Conservation (phyloP, 2,329 filamentous ascomycete genomes). For the Diplodia intermedia region DNA sequence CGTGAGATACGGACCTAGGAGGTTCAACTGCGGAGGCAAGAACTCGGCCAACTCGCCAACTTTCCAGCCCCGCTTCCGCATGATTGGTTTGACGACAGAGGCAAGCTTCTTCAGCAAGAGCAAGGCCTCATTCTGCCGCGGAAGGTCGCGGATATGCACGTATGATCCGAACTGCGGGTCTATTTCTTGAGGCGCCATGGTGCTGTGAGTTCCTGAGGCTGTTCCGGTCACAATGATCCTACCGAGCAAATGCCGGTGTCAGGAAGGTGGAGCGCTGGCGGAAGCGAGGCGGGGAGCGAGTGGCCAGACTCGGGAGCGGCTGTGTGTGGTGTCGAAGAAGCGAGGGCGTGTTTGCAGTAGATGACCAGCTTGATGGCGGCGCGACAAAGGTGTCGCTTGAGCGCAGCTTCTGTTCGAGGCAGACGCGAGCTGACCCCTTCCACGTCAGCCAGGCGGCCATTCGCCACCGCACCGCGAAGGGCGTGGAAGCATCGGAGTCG, state of each 20-base stretch:
- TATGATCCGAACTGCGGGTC: slow-evolving; percentile 59
- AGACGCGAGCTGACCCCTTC: slow-evolving; percentile 5
- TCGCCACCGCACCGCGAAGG: slow-evolving; percentile 21
- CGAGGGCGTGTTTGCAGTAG: not conserved
- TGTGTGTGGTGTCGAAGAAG: not conserved
- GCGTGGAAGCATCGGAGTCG: not conserved
- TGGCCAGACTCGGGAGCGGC: not conserved
- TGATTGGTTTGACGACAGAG: slow-evolving; percentile 91
- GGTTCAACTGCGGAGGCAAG: slow-evolving; percentile 74
- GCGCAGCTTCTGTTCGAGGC: not conserved
- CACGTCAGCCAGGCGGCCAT: slow-evolving; percentile 18
- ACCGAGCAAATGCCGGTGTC: slow-evolving; percentile 11
- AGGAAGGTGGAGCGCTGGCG: not conserved
- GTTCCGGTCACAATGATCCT: not conserved
- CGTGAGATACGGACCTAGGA: slow-evolving; percentile 64
- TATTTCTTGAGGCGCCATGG: slow-evolving; percentile 46
- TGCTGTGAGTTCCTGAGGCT: slow-evolving; percentile 7
- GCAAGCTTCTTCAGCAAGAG: slow-evolving; percentile 77
- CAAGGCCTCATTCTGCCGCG: slow-evolving; percentile 54
- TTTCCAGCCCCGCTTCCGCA: slow-evolving; percentile 83
- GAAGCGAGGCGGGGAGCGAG: not conserved
- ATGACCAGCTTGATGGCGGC: not conserved
- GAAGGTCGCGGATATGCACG: slow-evolving; percentile 56
- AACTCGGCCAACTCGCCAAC: slow-evolving; percentile 85
- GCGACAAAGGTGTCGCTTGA: not conserved